Conservation (phyloP, 345 rosid species). For the Corymbia maculata region DNA sequence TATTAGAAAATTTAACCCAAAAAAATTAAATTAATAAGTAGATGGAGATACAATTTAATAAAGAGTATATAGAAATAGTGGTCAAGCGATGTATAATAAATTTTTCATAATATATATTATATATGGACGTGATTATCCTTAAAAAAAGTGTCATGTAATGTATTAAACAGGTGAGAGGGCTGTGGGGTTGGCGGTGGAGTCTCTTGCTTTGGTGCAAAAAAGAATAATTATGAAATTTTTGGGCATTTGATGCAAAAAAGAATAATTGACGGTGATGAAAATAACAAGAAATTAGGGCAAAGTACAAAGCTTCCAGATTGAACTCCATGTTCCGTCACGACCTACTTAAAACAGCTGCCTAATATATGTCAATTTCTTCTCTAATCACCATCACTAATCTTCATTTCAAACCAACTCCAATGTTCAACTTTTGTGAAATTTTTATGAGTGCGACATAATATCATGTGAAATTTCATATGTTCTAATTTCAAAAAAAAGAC, state of each 20-base stretch:
- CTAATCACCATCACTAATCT: not conserved
- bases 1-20: accelerated
- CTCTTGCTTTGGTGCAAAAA: not conserved
- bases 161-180: not conserved
- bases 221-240: not conserved
- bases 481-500: not conserved
- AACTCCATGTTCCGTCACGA: not conserved
- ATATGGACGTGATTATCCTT: not conserved
- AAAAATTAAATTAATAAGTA: not conserved
- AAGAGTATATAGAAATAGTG: not conserved
- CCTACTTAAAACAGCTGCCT: not conserved
- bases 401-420: not conserved
- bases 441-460: not conserved
- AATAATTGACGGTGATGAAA: not conserved
- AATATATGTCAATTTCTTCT: not conserved
- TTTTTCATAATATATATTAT: not conserved
- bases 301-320: not conserved
- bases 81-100: accelerated
- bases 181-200: not conserved
- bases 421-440: not conserved
- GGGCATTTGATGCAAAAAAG: not conserved
- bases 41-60: not conserved
- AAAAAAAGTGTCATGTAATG: not conserved
- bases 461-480: not conserved
- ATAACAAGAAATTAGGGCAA: not conserved